Conservation (phyloP, 2,329 filamentous ascomycete species). For the Xylariomycetidae sp. region DNA sequence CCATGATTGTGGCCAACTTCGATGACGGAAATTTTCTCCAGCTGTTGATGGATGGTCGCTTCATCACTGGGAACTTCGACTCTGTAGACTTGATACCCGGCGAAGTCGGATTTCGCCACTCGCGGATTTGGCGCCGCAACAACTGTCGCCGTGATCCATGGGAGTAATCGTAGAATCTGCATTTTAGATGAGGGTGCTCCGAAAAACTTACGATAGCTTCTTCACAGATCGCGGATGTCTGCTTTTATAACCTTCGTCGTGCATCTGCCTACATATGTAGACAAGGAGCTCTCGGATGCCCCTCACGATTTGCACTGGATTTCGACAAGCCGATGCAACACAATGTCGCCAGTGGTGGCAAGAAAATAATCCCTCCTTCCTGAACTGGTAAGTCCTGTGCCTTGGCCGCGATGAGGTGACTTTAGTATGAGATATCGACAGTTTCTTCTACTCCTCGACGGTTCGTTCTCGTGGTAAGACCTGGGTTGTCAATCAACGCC, state of each 20-base stretch:
- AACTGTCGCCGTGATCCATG: neutral
- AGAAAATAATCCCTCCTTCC: constrained; percentile 16
- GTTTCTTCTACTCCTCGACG: too few relatives aligned
- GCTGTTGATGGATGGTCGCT: constrained; percentile 6
- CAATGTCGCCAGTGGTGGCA: constrained; percentile 6
- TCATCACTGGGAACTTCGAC: constrained; percentile 14
- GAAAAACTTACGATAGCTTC: neutral
- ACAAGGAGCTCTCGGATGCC: neutral
- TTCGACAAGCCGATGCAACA: constrained; percentile 10
- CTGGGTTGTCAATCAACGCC: too few relatives aligned
- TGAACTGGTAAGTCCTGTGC: constrained; percentile 8
- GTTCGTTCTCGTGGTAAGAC: too few relatives aligned
- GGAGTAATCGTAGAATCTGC: neutral
- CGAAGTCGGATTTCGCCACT: constrained; percentile 20
- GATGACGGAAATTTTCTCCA: neutral
- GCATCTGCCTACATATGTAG: too few relatives aligned
- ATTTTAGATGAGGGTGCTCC: constrained; percentile 4
- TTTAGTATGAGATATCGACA: constrained; percentile 16
- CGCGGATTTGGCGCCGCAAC: constrained; percentile 1
- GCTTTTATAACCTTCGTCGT: too few relatives aligned
- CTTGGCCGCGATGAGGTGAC: constrained; percentile 18
- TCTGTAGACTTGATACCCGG: constrained; percentile 29
- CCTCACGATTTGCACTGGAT: neutral
- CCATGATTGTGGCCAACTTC: neutral
- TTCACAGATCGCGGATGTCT: neutral